Evolutionary conservation across 352 stramenopile genomes (phyloP).

Genomic region (Pythium insidiosum): DNA sequence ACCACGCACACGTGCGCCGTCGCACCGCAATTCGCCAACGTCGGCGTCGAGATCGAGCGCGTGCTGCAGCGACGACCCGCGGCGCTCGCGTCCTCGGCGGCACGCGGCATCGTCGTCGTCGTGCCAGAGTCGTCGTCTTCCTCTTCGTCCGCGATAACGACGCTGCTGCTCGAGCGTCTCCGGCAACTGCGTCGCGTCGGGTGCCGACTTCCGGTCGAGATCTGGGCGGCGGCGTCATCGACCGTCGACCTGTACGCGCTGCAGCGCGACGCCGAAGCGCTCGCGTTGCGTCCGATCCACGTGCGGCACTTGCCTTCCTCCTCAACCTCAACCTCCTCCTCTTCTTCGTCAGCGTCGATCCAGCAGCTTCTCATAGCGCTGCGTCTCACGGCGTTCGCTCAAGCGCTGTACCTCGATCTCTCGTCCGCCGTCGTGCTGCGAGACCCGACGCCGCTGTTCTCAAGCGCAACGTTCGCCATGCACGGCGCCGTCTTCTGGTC

Average conservation of each 20-base stretch:
- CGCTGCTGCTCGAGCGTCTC: constrained; percentile 1
- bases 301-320: constrained; percentile 1
- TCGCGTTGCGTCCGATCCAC: neutral
- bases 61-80: neutral
- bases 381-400: constrained; percentile 13
- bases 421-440: constrained; percentile 6
- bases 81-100: neutral
- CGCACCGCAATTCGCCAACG: constrained; percentile 13
- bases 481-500: constrained; percentile 20
- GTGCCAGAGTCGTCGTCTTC: neutral
- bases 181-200: constrained; percentile 5
- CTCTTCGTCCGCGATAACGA: no score
- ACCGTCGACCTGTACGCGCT: neutral
- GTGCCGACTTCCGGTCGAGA: constrained; percentile 14
- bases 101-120: constrained; percentile 13
- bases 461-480: constrained; percentile 4
- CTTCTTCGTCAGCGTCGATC: constrained; percentile 13
- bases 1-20: constrained; percentile 6
- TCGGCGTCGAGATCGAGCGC: constrained; percentile 9
- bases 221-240: constrained; percentile 9
- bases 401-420: constrained; percentile 14
- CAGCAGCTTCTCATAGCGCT: no score
- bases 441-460: constrained; percentile 21
- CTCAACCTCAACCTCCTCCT: neutral
- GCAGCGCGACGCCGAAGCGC: neutral